Evolutionary conservation across 768 basidiomycete species (phyloP), one percentile per base, ranked within the genome.

Genomic region (Multifurca ochricompacta): DNA sequence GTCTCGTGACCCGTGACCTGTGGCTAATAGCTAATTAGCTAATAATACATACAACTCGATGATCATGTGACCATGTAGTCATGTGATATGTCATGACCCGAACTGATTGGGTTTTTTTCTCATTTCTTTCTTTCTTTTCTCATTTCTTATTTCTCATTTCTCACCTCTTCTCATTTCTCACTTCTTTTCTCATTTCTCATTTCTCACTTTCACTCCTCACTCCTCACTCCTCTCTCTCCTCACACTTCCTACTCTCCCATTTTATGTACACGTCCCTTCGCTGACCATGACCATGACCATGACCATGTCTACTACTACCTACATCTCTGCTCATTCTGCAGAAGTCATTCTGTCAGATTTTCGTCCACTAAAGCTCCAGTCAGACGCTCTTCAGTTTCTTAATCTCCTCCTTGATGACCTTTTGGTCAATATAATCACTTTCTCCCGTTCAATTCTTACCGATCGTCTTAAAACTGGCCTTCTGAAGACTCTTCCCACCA

Each of bases 301-400:
- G n/a, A n/a, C n/a, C n/a, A n/a, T n/a, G n/a, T n/a, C 41, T 25
- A 21, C 3, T 50, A 87, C 89, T 2, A 75, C 73, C 48, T 97
- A 91, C 70, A 81, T 96, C 58, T 91, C 87, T 25, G 69, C 82
- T 13, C 80, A 82, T 60, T 91, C 90, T 31, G 91, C 92, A 41
- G 91, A 95, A 70, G 82, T 91, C 58, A 86, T 96, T 65, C 82
- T 97, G 49, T 91, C 89, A 56, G 93, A 97, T 63, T 81, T 94
- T 51, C 84, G 93, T 18, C 90, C 91, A n/a, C 93, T 90, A 61
- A 86, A 82, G 67, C 80, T 95, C 70, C 82, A 83, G 59, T 65
- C 75, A 18, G 82, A 91, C 48, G 85, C 89, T n/a, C 80, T 96
- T 44, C 74, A 73, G 55, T 77, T 79, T 56, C 79, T 92, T 73